Evolutionary conservation across 2,329 filamentous ascomycete species (phyloP).

Genomic region (Diplodia mutila): DNA sequence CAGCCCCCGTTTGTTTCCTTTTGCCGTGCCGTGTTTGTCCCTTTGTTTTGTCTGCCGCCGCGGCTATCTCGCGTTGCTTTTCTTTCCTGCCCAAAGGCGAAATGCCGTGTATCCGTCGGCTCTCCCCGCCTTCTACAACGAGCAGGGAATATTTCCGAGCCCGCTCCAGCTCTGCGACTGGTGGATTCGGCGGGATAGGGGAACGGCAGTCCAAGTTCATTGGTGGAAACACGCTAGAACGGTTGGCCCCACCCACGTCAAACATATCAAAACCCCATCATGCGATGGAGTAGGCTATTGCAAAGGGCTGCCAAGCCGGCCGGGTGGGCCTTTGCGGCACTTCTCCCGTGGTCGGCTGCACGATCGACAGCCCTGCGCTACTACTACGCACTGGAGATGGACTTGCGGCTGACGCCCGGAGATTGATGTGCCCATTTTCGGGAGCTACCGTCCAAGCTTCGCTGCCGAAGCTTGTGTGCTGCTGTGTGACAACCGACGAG

Average conservation of each 20-base stretch:
- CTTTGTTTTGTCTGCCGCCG: too few relatives aligned
- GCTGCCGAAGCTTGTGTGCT: neutral
- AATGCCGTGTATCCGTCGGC: neutral
- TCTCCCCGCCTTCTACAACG: neutral
- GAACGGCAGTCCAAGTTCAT: neutral
- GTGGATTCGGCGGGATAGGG: neutral
- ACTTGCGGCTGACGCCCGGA: neutral
- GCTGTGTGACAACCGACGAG: neutral
- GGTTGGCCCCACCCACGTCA: neutral
- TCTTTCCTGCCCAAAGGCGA: too few relatives aligned
- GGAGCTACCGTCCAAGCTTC: conserved; percentile 1
- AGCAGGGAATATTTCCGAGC: neutral
- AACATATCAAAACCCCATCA: neutral
- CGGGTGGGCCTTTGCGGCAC: neutral
- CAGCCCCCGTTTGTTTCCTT: neutral
- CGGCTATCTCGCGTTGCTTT: neutral
- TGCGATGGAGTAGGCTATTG: neutral
- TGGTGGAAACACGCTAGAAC: conserved; percentile 20
- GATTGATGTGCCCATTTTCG: conserved; percentile 12
- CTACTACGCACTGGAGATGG: too few relatives aligned
- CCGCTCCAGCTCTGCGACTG: neutral
- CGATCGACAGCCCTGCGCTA: neutral
- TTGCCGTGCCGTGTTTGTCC: neutral
- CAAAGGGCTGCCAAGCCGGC: conserved; percentile 8
- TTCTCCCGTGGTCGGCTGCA: neutral